These are phyloP conservation scores for Malus sieversii DNA, from an alignment of 306 rosid genomes.

Conservation along the genomic window DNA sequence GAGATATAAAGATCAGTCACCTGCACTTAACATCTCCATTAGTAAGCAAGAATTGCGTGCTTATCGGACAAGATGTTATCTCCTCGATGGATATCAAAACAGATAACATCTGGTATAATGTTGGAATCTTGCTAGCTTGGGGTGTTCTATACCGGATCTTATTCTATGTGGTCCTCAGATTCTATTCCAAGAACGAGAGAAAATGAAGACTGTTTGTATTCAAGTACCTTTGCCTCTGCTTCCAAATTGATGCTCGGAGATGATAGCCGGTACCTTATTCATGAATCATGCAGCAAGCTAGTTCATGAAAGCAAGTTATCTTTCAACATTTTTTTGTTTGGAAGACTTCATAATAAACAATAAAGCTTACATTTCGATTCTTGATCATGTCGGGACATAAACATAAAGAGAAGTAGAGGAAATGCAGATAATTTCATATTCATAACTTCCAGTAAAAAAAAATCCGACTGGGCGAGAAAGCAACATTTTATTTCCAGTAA, in stretches of 20 bases:
- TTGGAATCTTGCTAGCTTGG: slow-evolving; percentile 75
- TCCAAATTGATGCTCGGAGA: not conserved
- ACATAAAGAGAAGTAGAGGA: not conserved
- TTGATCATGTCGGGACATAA: not conserved
- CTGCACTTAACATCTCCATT: slow-evolving; percentile 8
- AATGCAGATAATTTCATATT: not conserved
- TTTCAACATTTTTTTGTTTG: not conserved
- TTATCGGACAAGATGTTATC: slow-evolving; percentile 64
- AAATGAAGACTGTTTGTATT: slow-evolving; percentile 28
- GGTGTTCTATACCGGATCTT: slow-evolving; percentile 72
- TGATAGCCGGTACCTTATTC: not conserved
- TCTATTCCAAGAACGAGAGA: slow-evolving; percentile 82
- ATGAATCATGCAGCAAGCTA: not conserved
- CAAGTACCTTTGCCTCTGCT: not conserved
- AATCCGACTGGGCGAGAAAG: not conserved
- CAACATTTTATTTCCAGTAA: not conserved
- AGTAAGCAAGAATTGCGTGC: slow-evolving; percentile 17
- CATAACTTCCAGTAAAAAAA: not conserved
- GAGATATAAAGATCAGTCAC: slow-evolving; percentile 29
- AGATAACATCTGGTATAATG: slow-evolving; percentile 45
- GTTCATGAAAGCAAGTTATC: not conserved
- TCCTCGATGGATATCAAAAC: slow-evolving; percentile 45
- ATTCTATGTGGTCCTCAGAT: slow-evolving; percentile 81
- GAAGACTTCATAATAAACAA: not conserved
- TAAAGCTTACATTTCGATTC: not conserved